Percentiles rank a stretch among this genome's conserved stretches.
Conservation (phyloP, 1,284 basidiomycete genomes). For the Pseudozyma pruni region DNA sequence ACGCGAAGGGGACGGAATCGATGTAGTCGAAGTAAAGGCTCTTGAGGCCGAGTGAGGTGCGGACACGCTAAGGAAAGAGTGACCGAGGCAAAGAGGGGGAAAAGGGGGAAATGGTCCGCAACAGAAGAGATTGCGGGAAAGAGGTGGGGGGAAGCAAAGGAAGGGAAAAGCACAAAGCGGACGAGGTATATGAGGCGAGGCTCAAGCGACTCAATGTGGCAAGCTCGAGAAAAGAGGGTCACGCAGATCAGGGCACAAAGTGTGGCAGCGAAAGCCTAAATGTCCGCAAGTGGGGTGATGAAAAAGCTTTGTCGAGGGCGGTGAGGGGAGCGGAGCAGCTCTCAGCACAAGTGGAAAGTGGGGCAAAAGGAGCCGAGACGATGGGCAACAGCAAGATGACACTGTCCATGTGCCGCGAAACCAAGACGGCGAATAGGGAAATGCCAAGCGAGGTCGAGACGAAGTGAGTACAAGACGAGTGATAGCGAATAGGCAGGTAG, state of each 20-base stretch:
- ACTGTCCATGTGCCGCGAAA: constrained; percentile 19
- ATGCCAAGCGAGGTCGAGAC: constrained; percentile 22
- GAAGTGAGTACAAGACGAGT: constrained; percentile 24
- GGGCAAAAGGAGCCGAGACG: too few relatives aligned
- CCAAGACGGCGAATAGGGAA: constrained; percentile 1
- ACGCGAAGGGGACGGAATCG: not conserved
- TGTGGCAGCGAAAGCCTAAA: constrained; percentile 26
- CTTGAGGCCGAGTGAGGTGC: constrained; percentile 4
- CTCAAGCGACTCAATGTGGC: constrained; percentile 2
- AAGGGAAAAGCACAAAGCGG: not conserved
- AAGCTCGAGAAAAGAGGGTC: not conserved
- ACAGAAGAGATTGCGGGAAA: constrained; percentile 1
- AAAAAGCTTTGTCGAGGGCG: not conserved
- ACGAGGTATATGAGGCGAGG: constrained; percentile 11
- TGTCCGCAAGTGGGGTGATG: constrained; percentile 10
- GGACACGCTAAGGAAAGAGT: not conserved
- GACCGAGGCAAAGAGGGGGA: too few relatives aligned
- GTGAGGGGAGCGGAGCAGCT: constrained; percentile 8
- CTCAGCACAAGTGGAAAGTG: too few relatives aligned
- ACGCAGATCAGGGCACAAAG: constrained; percentile 13
- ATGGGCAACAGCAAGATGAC: too few relatives aligned
- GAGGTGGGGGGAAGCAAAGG: not conserved
- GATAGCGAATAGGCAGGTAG: constrained; percentile 19
- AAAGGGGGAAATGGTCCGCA: too few relatives aligned
- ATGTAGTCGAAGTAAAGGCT: not conserved